A percentile compares a stretch with the other conserved stretches of the same genome.
phyloP scores from a whole-genome alignment of 345 rosid genomes.

The Lagerstroemia speciosa region DNA sequence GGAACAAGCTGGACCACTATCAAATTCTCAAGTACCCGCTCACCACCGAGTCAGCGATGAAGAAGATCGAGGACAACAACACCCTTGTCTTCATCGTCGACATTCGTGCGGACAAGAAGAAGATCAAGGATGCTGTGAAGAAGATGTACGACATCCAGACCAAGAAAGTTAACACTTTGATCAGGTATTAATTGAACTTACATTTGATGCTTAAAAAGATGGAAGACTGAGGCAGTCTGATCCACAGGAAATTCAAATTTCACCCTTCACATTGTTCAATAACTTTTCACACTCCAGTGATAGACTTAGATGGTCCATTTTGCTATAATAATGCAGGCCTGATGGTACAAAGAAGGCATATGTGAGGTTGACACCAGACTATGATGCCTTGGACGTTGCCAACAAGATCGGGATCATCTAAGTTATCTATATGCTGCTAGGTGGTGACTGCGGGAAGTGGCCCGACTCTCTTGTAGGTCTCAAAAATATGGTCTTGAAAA shows the following conservation, averaged over 20 bases:
- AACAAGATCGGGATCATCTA: conserved; percentile 80
- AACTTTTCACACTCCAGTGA: not conserved
- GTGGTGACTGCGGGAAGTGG: not conserved
- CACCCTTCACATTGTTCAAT: not conserved
- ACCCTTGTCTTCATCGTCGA: conserved; percentile 66
- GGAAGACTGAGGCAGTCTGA: not conserved
- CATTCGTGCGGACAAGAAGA: conserved; percentile 55
- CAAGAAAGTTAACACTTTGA: conserved; percentile 57
- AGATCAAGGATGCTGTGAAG: conserved; percentile 59
- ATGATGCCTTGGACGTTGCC: conserved; percentile 80
- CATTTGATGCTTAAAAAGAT: not conserved
- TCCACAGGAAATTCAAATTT: not conserved
- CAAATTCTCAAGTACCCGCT: conserved; percentile 56
- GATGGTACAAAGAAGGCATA: conserved; percentile 96
- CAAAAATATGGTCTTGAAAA: not conserved
- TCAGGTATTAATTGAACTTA: conserved; percentile 34
- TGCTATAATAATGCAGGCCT: conserved; percentile 38
- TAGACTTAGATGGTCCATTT: not conserved
- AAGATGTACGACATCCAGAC: conserved; percentile 60
- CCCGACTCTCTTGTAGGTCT: not conserved
- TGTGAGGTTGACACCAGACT: conserved; percentile 89
- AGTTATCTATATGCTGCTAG: conserved; percentile 4
- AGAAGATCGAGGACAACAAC: conserved; percentile 62
- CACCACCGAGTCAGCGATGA: conserved; percentile 72
- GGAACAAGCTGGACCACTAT: conserved; percentile 61